Conservation (phyloP, 2,329 filamentous ascomycete species). For the Drechslerella dactyloides region DNA sequence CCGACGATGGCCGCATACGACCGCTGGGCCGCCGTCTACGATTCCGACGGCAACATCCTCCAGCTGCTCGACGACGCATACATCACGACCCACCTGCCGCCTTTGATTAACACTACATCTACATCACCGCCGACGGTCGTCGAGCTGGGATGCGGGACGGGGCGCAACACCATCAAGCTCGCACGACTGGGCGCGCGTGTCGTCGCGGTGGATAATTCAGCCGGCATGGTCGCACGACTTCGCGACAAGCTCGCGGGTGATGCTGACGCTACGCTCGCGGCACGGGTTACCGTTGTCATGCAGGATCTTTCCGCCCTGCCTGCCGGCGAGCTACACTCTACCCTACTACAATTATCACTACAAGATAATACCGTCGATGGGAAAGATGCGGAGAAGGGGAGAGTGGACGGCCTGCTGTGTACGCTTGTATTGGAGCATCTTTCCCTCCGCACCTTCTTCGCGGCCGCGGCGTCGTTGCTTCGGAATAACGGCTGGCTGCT, state of each 20-base stretch:
- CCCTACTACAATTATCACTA: background rate
- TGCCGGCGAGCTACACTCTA: background rate
- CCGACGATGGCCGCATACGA: constrained; percentile 41
- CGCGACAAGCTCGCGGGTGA: constrained; percentile 44
- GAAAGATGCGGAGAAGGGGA: constrained; percentile 12
- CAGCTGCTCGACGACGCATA: constrained; percentile 69
- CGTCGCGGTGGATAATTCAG: constrained; percentile 65
- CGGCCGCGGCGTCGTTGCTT: constrained; percentile 60
- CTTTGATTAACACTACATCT: constrained; percentile 52
- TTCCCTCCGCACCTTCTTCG: constrained; percentile 63
- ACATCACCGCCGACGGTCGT: constrained; percentile 60
- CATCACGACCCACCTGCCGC: constrained; percentile 63
- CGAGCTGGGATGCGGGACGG: constrained; percentile 72
- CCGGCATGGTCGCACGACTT: constrained; percentile 66
- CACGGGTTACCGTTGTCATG: background rate
- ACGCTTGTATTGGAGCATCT: constrained; percentile 72
- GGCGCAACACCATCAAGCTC: constrained; percentile 67
- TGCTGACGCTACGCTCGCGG: background rate
- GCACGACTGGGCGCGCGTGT: constrained; percentile 57
- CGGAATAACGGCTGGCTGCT: constrained; percentile 62
- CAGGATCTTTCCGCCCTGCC: constrained; percentile 5
- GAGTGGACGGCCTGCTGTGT: constrained; percentile 62
- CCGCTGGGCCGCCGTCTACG: constrained; percentile 62
- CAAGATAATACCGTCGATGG: too few relatives aligned
- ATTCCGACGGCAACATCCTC: constrained; percentile 71